Conservation (phyloP, 2,329 filamentous ascomycete species). For the Botrytis squamosa region DNA sequence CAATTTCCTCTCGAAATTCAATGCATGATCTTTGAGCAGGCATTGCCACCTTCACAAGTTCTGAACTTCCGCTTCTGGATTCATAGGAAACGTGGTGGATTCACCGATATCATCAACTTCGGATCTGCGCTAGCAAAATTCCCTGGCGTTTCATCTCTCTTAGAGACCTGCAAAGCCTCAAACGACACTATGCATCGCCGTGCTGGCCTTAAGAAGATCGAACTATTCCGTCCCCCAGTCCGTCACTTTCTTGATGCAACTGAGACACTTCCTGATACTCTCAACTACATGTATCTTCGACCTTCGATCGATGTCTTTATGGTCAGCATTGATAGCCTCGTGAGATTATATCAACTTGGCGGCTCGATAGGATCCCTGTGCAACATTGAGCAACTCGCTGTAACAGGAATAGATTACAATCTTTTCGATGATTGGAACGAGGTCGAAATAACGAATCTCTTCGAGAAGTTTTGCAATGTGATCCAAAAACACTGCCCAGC, state of each 20-base stretch:
- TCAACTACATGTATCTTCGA: not conserved
- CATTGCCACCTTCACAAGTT: not conserved
- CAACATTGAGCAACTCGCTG: not conserved
- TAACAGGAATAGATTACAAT: not conserved
- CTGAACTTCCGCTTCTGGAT: not conserved
- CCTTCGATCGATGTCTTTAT: not conserved
- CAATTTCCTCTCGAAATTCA: not conserved
- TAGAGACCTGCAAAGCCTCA: not conserved
- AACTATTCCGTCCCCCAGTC: not conserved
- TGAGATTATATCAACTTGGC: not conserved
- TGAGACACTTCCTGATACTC: too few species aligned
- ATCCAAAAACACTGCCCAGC: not conserved
- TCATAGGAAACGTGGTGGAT: not conserved
- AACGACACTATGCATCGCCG: not conserved
- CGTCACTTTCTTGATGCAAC: not conserved
- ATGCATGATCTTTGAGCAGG: not conserved
- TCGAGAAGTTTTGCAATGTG: not conserved
- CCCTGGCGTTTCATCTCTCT: not conserved
- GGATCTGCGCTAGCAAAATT: not conserved
- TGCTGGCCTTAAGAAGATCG: not conserved
- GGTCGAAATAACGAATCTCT: too few species aligned
- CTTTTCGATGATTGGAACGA: not conserved
- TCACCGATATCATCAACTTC: not conserved
- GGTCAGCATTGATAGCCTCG: too few species aligned
- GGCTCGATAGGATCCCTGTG: not conserved